phyloP scores from a whole-genome alignment of 1,284 basidiomycete species.

The Phlebopus sp. region DNA sequence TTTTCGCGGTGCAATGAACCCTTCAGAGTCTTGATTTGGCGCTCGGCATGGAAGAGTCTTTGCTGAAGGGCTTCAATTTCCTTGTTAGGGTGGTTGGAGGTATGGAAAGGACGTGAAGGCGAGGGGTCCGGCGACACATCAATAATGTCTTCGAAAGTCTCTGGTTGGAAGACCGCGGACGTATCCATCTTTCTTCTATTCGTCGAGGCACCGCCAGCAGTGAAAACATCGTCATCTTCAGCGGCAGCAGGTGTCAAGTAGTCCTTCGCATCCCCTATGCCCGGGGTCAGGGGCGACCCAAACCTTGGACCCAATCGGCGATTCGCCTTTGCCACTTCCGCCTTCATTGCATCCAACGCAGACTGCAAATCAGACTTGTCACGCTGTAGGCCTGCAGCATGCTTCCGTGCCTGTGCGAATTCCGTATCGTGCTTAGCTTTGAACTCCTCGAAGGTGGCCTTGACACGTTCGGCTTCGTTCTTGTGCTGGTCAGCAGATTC shows the following conservation, averaged over 20 bases:
- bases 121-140: conserved; percentile 70
- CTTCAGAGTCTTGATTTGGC: conserved; percentile 78
- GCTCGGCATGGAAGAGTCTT: conserved; percentile 76
- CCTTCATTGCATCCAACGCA: conserved; percentile 72
- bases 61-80: conserved; percentile 80
- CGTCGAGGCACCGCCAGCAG: conserved; percentile 57
- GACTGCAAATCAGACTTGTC: conserved; percentile 92
- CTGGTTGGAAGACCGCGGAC: conserved; percentile 54
- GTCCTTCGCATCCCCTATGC: conserved; percentile 45
- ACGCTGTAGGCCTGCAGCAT: conserved; percentile 82
- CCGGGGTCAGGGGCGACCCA: conserved; percentile 69
- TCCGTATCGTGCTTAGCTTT: conserved; percentile 92
- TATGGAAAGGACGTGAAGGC: conserved; percentile 56
- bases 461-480: conserved; percentile 79
- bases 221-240: conserved; percentile 65
- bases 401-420: conserved; percentile 84
- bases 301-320: conserved; percentile 56
- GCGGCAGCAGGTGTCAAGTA: conserved; percentile 57
- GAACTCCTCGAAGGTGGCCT: conserved; percentile 66
- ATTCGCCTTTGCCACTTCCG: conserved; percentile 60
- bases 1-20: conserved; percentile 78
- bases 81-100: conserved; percentile 70
- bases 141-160: conserved; percentile 50
- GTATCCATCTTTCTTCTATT: conserved; percentile 59
- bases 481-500: conserved; percentile 85